Conservation (phyloP, 805 yeast species). For the Ogataea corticis region DNA sequence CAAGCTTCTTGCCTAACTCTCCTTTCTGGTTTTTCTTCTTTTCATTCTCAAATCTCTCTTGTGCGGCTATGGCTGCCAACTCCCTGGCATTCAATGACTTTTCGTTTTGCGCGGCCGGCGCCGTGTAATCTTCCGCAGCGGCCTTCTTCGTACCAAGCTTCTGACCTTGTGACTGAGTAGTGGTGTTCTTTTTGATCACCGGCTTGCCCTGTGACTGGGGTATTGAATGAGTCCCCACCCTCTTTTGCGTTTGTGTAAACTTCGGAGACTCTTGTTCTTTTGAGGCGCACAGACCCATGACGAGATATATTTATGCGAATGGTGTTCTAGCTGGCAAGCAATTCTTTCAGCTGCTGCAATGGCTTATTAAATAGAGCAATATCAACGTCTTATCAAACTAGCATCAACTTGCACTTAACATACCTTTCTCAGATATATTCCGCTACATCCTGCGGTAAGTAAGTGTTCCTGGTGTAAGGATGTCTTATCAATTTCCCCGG, state of each 20-base stretch:
- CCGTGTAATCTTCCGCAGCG: background rate
- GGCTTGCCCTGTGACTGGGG: constrained; percentile 1
- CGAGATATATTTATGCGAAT: background rate
- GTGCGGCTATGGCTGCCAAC: constrained; percentile 33
- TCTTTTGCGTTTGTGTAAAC: constrained; percentile 5
- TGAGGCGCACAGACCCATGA: constrained; percentile 31
- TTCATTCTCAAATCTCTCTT: constrained; percentile 20
- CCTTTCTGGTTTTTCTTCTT: constrained; percentile 25
- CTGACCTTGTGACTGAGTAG: constrained; percentile 9
- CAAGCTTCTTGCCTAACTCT: constrained; percentile 28
- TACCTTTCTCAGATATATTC: background rate
- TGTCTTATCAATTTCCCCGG: background rate
- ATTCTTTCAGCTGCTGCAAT: too few relatives aligned
- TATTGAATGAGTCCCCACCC: background rate
- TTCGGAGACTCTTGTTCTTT: constrained; percentile 19
- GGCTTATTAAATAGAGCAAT: too few relatives aligned
- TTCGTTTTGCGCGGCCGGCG: background rate
- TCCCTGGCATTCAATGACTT: constrained; percentile 23
- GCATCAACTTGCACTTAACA: too few relatives aligned
- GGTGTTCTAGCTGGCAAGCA: too few relatives aligned
- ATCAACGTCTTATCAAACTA: too few relatives aligned
- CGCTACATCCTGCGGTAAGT: background rate
- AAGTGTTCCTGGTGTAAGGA: constrained; percentile 1
- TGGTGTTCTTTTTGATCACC: background rate
- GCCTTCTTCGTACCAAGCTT: constrained; percentile 16